phyloP scores from a whole-genome alignment of 2,329 filamentous ascomycete species.

The Amauroascus niger region DNA sequence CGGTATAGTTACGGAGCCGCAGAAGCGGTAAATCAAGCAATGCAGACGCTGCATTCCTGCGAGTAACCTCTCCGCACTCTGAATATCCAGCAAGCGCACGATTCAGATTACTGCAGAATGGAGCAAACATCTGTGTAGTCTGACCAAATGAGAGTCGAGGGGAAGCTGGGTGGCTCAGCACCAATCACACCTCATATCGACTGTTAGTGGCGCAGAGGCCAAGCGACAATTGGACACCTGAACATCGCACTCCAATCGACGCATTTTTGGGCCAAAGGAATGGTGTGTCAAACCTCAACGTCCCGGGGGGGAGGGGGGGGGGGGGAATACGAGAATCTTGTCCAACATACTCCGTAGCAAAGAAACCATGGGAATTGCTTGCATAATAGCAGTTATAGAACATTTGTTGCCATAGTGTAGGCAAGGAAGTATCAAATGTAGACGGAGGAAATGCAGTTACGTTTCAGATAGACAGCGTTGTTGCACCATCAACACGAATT shows the following conservation, averaged over 20 bases:
- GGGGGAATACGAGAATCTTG: neutral
- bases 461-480: too few relatives aligned
- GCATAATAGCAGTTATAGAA: neutral
- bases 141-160: neutral
- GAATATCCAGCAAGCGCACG: neutral
- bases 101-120: neutral
- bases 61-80: neutral
- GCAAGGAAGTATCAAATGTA: too few relatives aligned
- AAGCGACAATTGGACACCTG: constrained; percentile 2
- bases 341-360: neutral
- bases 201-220: constrained; percentile 3
- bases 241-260: neutral
- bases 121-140: constrained; percentile 1
- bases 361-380: neutral
- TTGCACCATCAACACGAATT: too few relatives aligned
- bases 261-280: neutral
- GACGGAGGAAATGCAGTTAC: too few relatives aligned
- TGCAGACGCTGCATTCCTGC: neutral
- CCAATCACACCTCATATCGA: neutral
- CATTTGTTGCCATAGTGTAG: neutral
- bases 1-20: neutral
- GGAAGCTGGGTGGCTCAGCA: neutral
- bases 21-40: neutral
- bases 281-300: neutral
- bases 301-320: neutral